These are phyloP conservation scores for Keqinozyma sinolaborantium DNA, from an alignment of 1,139 yeast species.

Conservation along the genomic window DNA sequence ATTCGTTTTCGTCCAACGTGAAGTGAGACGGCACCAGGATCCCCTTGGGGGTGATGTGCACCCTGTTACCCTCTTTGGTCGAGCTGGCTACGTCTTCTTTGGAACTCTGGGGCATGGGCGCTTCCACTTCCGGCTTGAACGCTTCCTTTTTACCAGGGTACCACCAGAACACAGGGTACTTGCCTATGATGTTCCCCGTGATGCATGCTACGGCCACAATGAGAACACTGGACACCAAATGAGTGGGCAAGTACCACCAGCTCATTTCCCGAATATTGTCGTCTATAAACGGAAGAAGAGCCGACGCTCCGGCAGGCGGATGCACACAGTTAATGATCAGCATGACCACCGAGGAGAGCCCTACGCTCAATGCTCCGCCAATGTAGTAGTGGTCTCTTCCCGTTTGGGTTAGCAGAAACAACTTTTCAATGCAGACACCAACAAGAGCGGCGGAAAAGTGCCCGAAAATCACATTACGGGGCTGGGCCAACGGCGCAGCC, in stretches of 20 bases:
- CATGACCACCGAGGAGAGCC: constrained; percentile 54
- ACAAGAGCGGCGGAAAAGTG: constrained; percentile 51
- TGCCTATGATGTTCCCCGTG: constrained; percentile 52
- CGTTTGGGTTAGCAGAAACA: constrained; percentile 40
- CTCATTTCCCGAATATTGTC: constrained; percentile 46
- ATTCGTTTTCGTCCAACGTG: constrained; percentile 1
- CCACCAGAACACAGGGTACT: constrained; percentile 69
- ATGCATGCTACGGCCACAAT: constrained; percentile 52
- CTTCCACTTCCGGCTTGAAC: neutral
- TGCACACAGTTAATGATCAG: constrained; percentile 57
- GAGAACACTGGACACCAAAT: constrained; percentile 47
- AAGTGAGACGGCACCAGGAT: constrained; percentile 1
- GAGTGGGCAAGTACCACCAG: constrained; percentile 68
- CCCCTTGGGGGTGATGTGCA: neutral
- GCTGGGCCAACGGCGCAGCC: constrained; percentile 63
- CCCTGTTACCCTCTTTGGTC: neutral
- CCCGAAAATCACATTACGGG: constrained; percentile 57
- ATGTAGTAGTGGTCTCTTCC: constrained; percentile 53
- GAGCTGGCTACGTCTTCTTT: neutral
- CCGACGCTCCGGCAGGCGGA: constrained; percentile 78
- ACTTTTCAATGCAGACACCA: constrained; percentile 54
- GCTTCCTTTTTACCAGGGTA: constrained; percentile 24
- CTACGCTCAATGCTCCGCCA: constrained; percentile 61
- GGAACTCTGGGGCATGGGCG: neutral
- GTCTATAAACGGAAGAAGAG: constrained; percentile 56